A percentile compares a stretch with the other conserved stretches of the same genome.
Conservation (phyloP, 2,329 filamentous ascomycete species). For the Penicillium sp. region DNA sequence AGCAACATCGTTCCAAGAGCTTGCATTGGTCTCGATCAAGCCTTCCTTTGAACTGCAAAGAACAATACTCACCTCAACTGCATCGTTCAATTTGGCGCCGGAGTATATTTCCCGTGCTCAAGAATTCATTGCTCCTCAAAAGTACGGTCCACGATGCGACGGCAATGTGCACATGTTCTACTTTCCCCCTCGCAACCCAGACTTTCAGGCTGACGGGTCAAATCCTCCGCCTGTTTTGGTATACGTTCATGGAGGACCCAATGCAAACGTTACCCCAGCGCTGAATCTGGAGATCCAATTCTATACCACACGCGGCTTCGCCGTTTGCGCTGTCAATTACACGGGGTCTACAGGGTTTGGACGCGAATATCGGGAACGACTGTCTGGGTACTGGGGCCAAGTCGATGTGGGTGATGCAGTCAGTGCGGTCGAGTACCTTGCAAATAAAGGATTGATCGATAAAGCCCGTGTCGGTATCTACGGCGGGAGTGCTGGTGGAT, state of each 20-base stretch:
- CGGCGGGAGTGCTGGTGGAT: constrained; percentile 53
- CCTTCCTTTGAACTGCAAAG: constrained; percentile 4
- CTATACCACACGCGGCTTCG: constrained; percentile 53
- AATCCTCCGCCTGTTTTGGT: constrained; percentile 50
- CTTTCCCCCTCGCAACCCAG: constrained; percentile 48
- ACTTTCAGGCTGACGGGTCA: constrained; percentile 37
- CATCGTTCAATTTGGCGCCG: constrained; percentile 11
- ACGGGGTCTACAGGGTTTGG: constrained; percentile 52
- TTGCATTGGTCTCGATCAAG: constrained; percentile 16
- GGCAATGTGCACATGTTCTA: constrained; percentile 45
- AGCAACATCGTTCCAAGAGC: constrained; percentile 17
- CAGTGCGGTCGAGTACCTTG: constrained; percentile 46
- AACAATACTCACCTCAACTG: constrained; percentile 16
- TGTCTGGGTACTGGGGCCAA: constrained; percentile 51
- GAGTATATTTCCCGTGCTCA: constrained; percentile 30
- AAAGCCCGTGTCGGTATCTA: constrained; percentile 45
- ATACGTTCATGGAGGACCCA: constrained; percentile 50
- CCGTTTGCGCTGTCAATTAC: constrained; percentile 51
- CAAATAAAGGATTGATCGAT: constrained; percentile 35
- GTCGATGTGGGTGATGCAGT: constrained; percentile 51
- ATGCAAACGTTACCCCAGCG: constrained; percentile 44
- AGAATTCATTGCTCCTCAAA: constrained; percentile 35
- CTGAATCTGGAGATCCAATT: constrained; percentile 49
- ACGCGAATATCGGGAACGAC: constrained; percentile 46
- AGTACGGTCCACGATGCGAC: constrained; percentile 22